These are phyloP conservation scores for Scedosporium apiospermum DNA, from an alignment of 2,329 filamentous ascomycete species.

Conservation along the genomic window DNA sequence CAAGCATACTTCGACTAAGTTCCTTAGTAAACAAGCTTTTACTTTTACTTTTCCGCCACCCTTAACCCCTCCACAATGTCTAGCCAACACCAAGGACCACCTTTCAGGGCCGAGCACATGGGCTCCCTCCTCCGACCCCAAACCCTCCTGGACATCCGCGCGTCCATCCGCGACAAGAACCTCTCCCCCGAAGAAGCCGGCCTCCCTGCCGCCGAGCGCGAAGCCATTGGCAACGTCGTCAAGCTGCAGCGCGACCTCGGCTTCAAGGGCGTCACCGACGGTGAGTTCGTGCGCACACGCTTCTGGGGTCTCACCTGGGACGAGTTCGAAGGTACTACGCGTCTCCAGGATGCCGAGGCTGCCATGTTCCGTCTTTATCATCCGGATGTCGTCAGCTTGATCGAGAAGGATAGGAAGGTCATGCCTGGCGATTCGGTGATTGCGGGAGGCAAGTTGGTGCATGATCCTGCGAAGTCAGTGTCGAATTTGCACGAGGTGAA, in stretches of 20 bases:
- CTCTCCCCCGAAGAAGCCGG: slow-evolving; percentile 41
- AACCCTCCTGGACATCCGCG: slow-evolving; percentile 20
- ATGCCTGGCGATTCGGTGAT: slow-evolving; percentile 49
- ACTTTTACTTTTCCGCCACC: neutral
- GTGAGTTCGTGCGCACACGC: slow-evolving; percentile 54
- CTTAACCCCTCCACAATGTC: neutral
- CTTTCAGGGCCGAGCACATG: slow-evolving; percentile 68
- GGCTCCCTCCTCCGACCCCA: slow-evolving; percentile 65
- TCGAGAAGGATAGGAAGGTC: slow-evolving; percentile 41
- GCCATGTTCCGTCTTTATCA: slow-evolving; percentile 45
- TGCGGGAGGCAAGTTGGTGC: slow-evolving; percentile 35
- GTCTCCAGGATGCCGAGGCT: slow-evolving; percentile 40
- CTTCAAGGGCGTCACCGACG: slow-evolving; percentile 57
- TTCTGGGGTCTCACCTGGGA: slow-evolving; percentile 47
- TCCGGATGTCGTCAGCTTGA: slow-evolving; percentile 43
- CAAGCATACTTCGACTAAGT: neutral
- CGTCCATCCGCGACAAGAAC: slow-evolving; percentile 21
- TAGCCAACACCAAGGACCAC: slow-evolving; percentile 22
- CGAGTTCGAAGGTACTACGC: slow-evolving; percentile 38
- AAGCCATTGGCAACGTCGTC: slow-evolving; percentile 57
- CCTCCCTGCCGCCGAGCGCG: slow-evolving; percentile 52
- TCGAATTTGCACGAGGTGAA: slow-evolving; percentile 42
- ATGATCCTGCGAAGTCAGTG: slow-evolving; percentile 28
- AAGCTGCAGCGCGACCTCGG: slow-evolving; percentile 58
- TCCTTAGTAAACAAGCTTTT: neutral